Evolutionary conservation across 495 filamentous ascomycete species (phyloP).

Genomic region (Aspergillus kassunensis): DNA sequence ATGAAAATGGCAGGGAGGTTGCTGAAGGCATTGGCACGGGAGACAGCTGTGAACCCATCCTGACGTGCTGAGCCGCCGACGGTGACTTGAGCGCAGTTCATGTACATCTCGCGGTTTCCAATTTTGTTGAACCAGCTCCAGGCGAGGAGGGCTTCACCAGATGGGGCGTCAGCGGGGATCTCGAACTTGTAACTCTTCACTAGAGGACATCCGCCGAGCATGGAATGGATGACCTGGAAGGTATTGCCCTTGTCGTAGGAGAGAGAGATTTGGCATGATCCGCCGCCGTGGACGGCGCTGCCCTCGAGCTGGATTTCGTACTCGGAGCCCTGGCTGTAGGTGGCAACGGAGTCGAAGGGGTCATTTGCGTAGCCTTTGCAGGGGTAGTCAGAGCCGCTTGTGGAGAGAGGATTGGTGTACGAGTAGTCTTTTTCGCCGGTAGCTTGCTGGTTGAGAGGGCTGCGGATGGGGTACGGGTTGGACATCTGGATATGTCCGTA

Average conservation of each 20-base stretch:
- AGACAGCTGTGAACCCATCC: conserved; percentile 7
- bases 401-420: conserved; percentile 44
- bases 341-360: conserved; percentile 39
- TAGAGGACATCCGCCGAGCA: conserved; percentile 76
- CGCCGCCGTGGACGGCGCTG: conserved; percentile 74
- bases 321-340: conserved; percentile 36
- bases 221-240: conserved; percentile 79
- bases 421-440: conserved; percentile 46
- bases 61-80: conserved; percentile 47
- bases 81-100: conserved; percentile 80
- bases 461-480: conserved; percentile 44
- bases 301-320: conserved; percentile 41
- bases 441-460: conserved; percentile 38
- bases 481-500: conserved; percentile 46
- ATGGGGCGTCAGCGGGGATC: conserved; percentile 41
- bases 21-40: conserved; percentile 36
- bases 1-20: conserved; percentile 69
- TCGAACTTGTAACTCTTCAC: conserved; percentile 46
- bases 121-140: conserved; percentile 93
- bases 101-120: conserved; percentile 91
- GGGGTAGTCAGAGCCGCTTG: conserved; percentile 43
- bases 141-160: conserved; percentile 60
- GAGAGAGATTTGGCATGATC: conserved; percentile 80
- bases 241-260: conserved; percentile 68
- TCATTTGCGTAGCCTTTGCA: conserved; percentile 53